Evolutionary conservation across 2,329 filamentous ascomycete species (phyloP).

Genomic region (Macrophomina pseudophaseolina): DNA sequence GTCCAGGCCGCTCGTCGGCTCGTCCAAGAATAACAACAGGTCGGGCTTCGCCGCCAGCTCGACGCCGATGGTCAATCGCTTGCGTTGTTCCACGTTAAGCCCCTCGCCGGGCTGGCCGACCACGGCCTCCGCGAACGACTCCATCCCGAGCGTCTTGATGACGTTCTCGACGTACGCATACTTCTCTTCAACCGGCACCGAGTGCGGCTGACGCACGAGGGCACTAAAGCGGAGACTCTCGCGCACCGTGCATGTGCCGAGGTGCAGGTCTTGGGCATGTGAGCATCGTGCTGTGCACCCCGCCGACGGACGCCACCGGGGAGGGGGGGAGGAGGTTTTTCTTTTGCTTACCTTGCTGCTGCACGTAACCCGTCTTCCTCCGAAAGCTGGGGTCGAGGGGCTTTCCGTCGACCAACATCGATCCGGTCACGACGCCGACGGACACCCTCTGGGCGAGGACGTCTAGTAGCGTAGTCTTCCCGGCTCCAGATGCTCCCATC

Average conservation of each 20-base stretch:
- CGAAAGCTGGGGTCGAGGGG: conserved; percentile 43
- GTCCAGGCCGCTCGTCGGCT: conserved; percentile 48
- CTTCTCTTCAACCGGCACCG: conserved; percentile 62
- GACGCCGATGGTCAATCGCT: conserved; percentile 73
- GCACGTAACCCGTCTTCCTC: conserved; percentile 46
- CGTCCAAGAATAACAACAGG: conserved; percentile 66
- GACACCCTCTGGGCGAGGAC: conserved; percentile 42
- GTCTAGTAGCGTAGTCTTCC: conserved; percentile 46
- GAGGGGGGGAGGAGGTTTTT: no score
- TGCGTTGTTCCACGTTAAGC: conserved; percentile 71
- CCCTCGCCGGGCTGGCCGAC: conserved; percentile 67
- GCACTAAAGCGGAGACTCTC: conserved; percentile 44
- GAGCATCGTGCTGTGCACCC: background rate
- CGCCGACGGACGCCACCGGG: no score
- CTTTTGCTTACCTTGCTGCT: conserved; percentile 39
- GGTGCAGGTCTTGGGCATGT: conserved; percentile 57
- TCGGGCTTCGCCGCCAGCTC: conserved; percentile 73
- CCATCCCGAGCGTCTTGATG: conserved; percentile 70
- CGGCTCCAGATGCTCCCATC: conserved; percentile 46
- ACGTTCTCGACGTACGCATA: conserved; percentile 67
- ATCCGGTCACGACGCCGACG: conserved; percentile 45
- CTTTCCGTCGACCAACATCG: conserved; percentile 47
- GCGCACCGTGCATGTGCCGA: conserved; percentile 45
- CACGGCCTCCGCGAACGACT: conserved; percentile 68
- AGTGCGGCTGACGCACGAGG: conserved; percentile 55